These are phyloP conservation scores for Apiospora rasikravindrae DNA, from an alignment of 2,329 filamentous ascomycete genomes.

Conservation along the genomic window DNA sequence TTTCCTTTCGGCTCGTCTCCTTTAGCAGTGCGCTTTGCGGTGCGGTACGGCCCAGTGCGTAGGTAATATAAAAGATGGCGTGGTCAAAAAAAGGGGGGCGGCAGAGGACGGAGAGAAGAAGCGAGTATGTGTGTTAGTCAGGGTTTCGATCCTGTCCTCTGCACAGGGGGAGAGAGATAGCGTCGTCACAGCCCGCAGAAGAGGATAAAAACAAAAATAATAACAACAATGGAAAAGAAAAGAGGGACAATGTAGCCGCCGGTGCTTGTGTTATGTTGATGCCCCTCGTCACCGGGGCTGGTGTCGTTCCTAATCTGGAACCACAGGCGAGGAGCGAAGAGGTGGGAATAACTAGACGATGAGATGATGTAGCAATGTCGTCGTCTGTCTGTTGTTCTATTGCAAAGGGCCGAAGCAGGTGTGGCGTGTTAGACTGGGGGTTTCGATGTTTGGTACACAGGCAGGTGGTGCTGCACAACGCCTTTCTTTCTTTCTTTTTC, in stretches of 20 bases:
- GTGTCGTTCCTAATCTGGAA: conserved; percentile 33
- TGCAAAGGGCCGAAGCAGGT: conserved; percentile 25
- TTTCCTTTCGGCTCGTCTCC: conserved; percentile 15
- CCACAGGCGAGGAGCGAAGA: conserved; percentile 24
- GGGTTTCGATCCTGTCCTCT: background rate
- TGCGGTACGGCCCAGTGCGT: conserved; percentile 27
- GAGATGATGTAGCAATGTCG: conserved; percentile 23
- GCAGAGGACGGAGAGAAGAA: background rate
- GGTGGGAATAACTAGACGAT: conserved; percentile 26
- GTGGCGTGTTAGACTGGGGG: conserved; percentile 20
- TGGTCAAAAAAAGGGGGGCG: conserved; percentile 22
- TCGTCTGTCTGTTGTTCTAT: conserved; percentile 20
- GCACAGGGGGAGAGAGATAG: background rate
- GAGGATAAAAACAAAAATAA: conserved; percentile 14
- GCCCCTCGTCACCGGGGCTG: conserved; percentile 25
- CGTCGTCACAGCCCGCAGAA: background rate
- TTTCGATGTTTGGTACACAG: conserved; percentile 22
- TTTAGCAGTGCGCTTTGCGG: conserved; percentile 30
- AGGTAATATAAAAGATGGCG: conserved; percentile 29
- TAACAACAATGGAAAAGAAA: background rate
- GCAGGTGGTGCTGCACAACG: conserved; percentile 24
- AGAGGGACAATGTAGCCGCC: conserved; percentile 21
- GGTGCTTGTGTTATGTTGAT: conserved; percentile 20
- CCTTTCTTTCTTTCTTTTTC: background rate
- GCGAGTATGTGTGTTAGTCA: background rate